phyloP scores from a whole-genome alignment of 129 eudicot genomes.

The Helichrysum umbraculigerum region DNA sequence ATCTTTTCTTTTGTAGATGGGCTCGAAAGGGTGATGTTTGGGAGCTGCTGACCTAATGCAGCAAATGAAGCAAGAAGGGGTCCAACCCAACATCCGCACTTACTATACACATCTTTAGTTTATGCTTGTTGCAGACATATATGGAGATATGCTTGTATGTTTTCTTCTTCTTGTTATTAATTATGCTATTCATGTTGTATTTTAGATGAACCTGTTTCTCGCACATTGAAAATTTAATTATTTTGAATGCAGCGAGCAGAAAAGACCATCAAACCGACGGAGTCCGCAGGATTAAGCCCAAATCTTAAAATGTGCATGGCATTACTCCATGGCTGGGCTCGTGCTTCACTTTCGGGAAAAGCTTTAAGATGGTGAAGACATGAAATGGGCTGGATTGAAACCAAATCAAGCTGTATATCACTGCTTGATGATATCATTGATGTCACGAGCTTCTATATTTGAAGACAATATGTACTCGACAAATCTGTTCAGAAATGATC shows the following conservation, averaged over 20 bases:
- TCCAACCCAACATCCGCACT: constrained; percentile 92
- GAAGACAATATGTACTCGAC: constrained; percentile 60
- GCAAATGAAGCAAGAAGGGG: constrained; percentile 95
- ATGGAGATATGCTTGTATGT: constrained; percentile 94
- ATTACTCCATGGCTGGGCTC: constrained; percentile 88
- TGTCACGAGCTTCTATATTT: constrained; percentile 82
- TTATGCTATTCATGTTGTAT: not conserved
- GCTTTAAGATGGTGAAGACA: constrained; percentile 77
- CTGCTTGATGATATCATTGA: constrained; percentile 79
- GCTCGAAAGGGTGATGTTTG: constrained; percentile 99
- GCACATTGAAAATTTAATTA: not conserved
- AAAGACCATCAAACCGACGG: constrained; percentile 72
- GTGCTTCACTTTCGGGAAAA: constrained; percentile 89
- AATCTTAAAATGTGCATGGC: constrained; percentile 84
- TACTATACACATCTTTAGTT: constrained; percentile 88
- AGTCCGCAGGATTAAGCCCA: constrained; percentile 74
- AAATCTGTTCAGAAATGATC: constrained; percentile 71
- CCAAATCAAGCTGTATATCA: constrained; percentile 94
- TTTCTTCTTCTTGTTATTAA: not conserved
- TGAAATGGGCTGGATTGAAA: constrained; percentile 70
- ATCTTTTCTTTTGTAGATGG: constrained; percentile 57
- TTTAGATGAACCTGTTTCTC: not conserved
- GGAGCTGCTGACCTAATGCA: constrained; percentile 98
- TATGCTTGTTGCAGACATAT: constrained; percentile 97
- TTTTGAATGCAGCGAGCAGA: constrained; percentile 64